phyloP scores from a whole-genome alignment of 2,329 filamentous ascomycete genomes.

The Penicillium freii region DNA sequence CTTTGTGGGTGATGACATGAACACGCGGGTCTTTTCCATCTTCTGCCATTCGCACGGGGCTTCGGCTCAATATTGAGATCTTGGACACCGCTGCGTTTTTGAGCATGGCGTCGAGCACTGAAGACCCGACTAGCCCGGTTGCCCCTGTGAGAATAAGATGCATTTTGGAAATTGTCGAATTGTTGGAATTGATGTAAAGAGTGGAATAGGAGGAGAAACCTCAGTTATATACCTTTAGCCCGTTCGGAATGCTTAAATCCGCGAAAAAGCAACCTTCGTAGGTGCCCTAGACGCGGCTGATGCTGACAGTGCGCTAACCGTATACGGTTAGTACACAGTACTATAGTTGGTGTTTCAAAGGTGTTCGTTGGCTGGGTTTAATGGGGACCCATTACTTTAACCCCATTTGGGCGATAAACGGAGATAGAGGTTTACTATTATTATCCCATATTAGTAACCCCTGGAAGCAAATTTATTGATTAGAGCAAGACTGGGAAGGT shows the following conservation, averaged over 20 bases:
- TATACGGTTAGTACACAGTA: background rate
- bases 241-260: background rate
- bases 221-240: background rate
- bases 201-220: rapidly evolving
- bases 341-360: rapidly evolving
- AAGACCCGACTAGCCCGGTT: conserved; percentile 64
- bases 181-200: background rate
- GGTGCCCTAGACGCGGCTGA: background rate
- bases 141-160: conserved; percentile 65
- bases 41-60: conserved; percentile 63
- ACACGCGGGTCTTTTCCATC: conserved; percentile 46
- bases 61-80: conserved; percentile 66
- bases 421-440: background rate
- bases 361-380: background rate
- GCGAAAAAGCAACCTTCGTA: background rate
- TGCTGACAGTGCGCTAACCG: background rate
- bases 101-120: conserved; percentile 62
- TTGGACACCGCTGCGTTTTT: conserved; percentile 14
- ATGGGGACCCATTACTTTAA: background rate
- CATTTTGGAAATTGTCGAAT: conserved; percentile 15
- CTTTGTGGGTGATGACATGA: conserved; percentile 64
- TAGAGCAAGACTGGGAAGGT: no score
- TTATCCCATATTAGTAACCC: no score
- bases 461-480: no score
- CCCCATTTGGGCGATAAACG: background rate